Conservation (phyloP, 2,329 filamentous ascomycete species). For the Aspergillus calidoustus region DNA sequence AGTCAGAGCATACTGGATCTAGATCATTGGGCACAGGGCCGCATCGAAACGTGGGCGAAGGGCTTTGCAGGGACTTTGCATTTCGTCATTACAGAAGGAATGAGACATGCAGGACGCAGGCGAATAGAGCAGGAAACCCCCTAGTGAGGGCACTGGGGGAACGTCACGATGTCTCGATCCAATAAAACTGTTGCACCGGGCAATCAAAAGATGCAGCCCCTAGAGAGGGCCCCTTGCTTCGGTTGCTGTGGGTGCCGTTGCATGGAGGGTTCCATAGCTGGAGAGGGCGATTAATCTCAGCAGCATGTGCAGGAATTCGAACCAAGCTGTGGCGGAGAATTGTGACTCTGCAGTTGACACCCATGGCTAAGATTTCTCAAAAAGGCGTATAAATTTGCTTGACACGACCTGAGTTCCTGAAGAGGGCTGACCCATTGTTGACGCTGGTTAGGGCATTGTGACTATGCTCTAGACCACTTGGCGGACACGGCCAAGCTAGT, state of each 20-base stretch:
- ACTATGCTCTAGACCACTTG: background rate
- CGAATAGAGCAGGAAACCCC: slow-evolving; percentile 18
- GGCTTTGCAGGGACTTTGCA: slow-evolving; percentile 28
- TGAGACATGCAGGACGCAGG: slow-evolving; percentile 37
- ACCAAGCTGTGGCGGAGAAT: slow-evolving; percentile 18
- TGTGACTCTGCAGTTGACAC: slow-evolving; percentile 9
- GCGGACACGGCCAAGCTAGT: background rate
- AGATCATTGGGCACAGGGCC: slow-evolving; percentile 34
- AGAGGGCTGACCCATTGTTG: slow-evolving; percentile 4
- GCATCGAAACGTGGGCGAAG: slow-evolving; percentile 40
- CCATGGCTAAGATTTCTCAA: slow-evolving; percentile 19
- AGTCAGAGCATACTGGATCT: slow-evolving; percentile 5
- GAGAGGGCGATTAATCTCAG: slow-evolving; percentile 23
- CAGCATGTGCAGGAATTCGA: slow-evolving; percentile 26
- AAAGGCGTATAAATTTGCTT: slow-evolving; percentile 14
- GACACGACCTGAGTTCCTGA: slow-evolving; percentile 9
- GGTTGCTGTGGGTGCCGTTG: slow-evolving; percentile 26
- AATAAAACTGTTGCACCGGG: slow-evolving; percentile 29
- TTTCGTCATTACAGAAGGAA: slow-evolving; percentile 37
- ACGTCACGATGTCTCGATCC: slow-evolving; percentile 12
- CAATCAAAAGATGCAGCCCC: slow-evolving; percentile 31
- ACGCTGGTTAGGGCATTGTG: background rate
- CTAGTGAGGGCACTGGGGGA: slow-evolving; percentile 21
- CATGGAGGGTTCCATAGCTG: slow-evolving; percentile 27
- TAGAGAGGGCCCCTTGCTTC: slow-evolving; percentile 36